Evolutionary conservation across 2,329 filamentous ascomycete genomes (phyloP).

Genomic region (Phyllosticta capitalensis): DNA sequence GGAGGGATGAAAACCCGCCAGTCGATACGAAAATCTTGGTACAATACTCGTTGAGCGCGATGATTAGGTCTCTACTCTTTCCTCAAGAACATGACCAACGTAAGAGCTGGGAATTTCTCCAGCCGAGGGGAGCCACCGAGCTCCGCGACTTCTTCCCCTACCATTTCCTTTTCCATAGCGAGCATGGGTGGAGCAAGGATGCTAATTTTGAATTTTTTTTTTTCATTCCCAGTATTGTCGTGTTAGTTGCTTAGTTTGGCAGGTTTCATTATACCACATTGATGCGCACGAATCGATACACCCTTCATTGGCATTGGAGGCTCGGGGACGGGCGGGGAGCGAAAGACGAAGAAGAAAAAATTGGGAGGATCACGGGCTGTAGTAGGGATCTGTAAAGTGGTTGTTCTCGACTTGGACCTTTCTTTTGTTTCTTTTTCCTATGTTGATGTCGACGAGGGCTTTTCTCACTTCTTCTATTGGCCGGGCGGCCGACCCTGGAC

Average conservation of each 20-base stretch:
- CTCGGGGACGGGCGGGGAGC: neutral
- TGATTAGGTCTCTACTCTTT: neutral
- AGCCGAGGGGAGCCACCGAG: neutral
- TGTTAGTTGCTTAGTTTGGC: neutral
- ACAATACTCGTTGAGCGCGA: neutral
- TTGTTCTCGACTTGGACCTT: neutral
- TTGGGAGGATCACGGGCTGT: neutral
- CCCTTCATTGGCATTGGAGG: neutral
- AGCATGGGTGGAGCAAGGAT: constrained; percentile 12
- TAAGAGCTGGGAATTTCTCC: constrained; percentile 6
- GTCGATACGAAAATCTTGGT: neutral
- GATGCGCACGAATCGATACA: constrained; percentile 11
- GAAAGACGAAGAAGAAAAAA: neutral
- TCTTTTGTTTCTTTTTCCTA: neutral
- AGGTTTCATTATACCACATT: constrained; percentile 12
- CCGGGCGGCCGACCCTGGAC: neutral
- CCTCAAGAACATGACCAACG: constrained; percentile 7
- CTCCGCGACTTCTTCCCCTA: neutral
- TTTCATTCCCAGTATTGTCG: neutral
- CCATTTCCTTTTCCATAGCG: constrained; percentile 8
- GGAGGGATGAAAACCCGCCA: constrained; percentile 49
- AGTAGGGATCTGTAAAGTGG: neutral
- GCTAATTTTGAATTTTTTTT: constrained; percentile 8
- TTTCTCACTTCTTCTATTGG: neutral
- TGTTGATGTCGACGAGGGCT: neutral